Conservation (phyloP, 495 filamentous ascomycete species). For the Lichina pygmaea region DNA sequence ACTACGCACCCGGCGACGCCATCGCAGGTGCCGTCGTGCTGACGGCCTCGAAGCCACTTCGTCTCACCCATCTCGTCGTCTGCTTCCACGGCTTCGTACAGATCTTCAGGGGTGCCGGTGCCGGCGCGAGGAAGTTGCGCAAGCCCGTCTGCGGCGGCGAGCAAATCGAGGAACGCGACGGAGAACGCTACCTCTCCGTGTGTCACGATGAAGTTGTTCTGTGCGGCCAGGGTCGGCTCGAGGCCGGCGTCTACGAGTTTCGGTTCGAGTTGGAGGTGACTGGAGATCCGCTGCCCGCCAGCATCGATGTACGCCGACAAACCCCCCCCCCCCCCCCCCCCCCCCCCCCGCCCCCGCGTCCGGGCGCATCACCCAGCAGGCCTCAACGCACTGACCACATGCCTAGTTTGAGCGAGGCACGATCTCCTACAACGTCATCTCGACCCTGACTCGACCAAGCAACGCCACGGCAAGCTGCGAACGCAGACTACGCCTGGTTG, state of each 20-base stretch:
- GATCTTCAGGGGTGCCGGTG: constrained; percentile 37
- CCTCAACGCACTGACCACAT: too few relatives aligned
- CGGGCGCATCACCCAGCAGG: too few relatives aligned
- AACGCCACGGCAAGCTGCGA: constrained; percentile 57
- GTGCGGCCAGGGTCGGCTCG: constrained; percentile 71
- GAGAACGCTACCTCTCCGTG: constrained; percentile 58
- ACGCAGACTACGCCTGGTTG: constrained; percentile 48
- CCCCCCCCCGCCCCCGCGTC: too few relatives aligned
- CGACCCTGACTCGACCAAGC: constrained; percentile 72
- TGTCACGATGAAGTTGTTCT: constrained; percentile 81
- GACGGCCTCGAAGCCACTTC: constrained; percentile 52
- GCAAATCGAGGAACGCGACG: constrained; percentile 38
- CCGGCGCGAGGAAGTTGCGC: constrained; percentile 11
- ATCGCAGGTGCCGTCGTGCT: constrained; percentile 54
- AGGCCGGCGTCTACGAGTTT: constrained; percentile 72
- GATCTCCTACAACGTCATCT: constrained; percentile 69
- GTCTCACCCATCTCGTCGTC: constrained; percentile 76
- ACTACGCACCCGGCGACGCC: constrained; percentile 43
- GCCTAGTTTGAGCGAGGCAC: constrained; percentile 68
- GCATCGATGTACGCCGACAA: constrained; percentile 52
- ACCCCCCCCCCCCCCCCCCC: too few relatives aligned
- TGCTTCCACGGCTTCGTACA: constrained; percentile 71
- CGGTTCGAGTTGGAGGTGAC: constrained; percentile 70
- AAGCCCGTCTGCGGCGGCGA: constrained; percentile 4
- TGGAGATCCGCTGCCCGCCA: constrained; percentile 58